phyloP scores from a whole-genome alignment of 768 basidiomycete genomes.

The Sistotremastrum suecicum region DNA sequence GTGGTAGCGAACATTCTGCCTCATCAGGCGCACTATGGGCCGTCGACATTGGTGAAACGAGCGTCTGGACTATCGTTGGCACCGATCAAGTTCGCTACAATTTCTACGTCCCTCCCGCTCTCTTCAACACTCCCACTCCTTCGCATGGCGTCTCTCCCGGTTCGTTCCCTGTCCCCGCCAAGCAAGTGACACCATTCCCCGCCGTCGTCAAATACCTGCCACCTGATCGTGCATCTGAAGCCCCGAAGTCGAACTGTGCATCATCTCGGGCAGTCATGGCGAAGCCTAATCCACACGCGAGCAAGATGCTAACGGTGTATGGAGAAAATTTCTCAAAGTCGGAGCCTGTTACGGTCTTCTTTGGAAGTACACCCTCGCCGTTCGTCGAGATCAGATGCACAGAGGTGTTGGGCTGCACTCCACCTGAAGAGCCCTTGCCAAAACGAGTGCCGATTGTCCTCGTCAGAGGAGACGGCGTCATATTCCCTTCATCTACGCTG shows the following conservation, averaged over 20 bases:
- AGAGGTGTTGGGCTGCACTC: slow-evolving; percentile 71
- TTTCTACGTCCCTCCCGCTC: slow-evolving; percentile 78
- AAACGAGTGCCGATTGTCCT: slow-evolving; percentile 73
- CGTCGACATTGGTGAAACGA: slow-evolving; percentile 86
- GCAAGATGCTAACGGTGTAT: slow-evolving; percentile 74
- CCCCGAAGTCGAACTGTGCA: slow-evolving; percentile 57
- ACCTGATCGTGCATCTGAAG: slow-evolving; percentile 75
- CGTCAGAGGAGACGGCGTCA: slow-evolving; percentile 72
- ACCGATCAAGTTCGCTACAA: slow-evolving; percentile 90
- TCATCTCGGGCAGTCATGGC: slow-evolving; percentile 53
- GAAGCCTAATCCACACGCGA: slow-evolving; percentile 65
- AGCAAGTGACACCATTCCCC: slow-evolving; percentile 77
- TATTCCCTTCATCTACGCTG: slow-evolving; percentile 71
- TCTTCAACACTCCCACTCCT: slow-evolving; percentile 71
- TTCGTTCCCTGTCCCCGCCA: slow-evolving; percentile 67
- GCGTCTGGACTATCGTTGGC: slow-evolving; percentile 90
- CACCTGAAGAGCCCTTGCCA: slow-evolving; percentile 48
- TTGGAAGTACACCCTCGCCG: slow-evolving; percentile 77
- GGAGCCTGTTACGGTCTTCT: slow-evolving; percentile 73
- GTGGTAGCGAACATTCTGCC: slow-evolving; percentile 50
- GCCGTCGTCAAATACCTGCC: slow-evolving; percentile 84
- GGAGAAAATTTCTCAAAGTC: slow-evolving; percentile 82
- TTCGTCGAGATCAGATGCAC: slow-evolving; percentile 79
- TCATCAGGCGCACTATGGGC: slow-evolving; percentile 76
- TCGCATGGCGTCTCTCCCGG: slow-evolving; percentile 32